A percentile compares a stretch with the other conserved stretches of the same genome.
Evolutionary conservation across 176 grass and related monocot genomes (phyloP).

Genomic region (Triticum monococcum): DNA sequence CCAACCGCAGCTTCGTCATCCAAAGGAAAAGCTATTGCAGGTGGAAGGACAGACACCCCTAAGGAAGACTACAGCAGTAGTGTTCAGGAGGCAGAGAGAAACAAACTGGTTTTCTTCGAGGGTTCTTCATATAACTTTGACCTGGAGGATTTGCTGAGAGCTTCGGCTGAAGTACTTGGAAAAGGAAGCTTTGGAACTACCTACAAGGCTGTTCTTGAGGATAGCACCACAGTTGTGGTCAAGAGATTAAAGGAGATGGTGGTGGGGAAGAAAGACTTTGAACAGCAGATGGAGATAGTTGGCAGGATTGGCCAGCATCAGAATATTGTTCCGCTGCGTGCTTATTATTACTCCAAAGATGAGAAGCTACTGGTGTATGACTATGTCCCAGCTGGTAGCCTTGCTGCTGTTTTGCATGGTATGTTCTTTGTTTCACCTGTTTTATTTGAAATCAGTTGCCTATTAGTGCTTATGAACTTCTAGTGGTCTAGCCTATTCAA

Average conservation of each 20-base stretch:
- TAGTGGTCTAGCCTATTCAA: conserved; percentile 16
- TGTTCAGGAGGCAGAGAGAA: conserved; percentile 90
- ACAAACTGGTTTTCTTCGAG: conserved; percentile 89
- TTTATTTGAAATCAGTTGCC: not conserved
- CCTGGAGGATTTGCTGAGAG: conserved; percentile 90
- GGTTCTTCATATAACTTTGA: conserved; percentile 95
- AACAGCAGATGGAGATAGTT: conserved; percentile 96
- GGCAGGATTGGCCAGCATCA: conserved; percentile 73
- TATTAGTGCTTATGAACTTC: not conserved
- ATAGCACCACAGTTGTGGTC: conserved; percentile 88
- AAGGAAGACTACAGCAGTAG: conserved; percentile 94
- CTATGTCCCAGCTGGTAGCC: conserved; percentile 68
- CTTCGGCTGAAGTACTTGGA: conserved; percentile 92
- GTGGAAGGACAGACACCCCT: conserved; percentile 69
- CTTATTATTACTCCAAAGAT: conserved; percentile 99
- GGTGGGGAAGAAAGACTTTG: conserved; percentile 85
- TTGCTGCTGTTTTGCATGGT: conserved; percentile 85
- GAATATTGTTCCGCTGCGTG: conserved; percentile 77
- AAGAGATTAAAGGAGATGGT: conserved; percentile 95
- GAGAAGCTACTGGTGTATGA: conserved; percentile 98
- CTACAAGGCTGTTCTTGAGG: conserved; percentile 97
- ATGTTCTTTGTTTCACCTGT: conserved; percentile 33
- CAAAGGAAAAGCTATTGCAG: conserved; percentile 67
- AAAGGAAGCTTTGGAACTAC: conserved; percentile 96
- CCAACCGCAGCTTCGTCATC: conserved; percentile 41